phyloP scores from a whole-genome alignment of 345 rosid species.

The Pelargonium nanum region DNA sequence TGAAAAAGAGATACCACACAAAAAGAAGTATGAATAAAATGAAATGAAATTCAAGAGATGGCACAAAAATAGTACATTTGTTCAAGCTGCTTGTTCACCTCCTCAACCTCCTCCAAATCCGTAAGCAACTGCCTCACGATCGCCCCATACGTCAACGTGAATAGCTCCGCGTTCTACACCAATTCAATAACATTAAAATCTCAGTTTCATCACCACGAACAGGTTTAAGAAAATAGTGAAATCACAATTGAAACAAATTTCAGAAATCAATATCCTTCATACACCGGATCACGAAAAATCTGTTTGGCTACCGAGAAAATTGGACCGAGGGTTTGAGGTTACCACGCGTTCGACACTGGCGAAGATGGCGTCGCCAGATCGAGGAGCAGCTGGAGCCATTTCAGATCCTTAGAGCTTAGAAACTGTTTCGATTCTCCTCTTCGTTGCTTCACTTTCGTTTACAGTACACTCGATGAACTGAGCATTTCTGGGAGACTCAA shows the following conservation, averaged over 20 bases:
- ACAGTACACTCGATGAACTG: too few relatives aligned
- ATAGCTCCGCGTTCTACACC: conserved; percentile 79
- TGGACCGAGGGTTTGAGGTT: conserved; percentile 5
- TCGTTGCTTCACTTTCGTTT: too few relatives aligned
- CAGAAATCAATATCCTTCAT: not conserved
- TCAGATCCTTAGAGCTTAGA: too few relatives aligned
- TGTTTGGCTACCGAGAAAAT: not conserved
- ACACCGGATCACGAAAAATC: not conserved
- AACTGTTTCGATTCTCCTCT: too few relatives aligned
- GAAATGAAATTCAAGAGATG: not conserved
- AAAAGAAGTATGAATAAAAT: not conserved
- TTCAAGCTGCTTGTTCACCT: conserved; percentile 95
- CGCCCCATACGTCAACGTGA: conserved; percentile 86
- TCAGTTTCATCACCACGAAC: not conserved
- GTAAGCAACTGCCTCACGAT: conserved; percentile 85
- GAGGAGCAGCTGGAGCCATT: conserved; percentile 73
- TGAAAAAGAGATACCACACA: not conserved
- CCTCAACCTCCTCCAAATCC: conserved; percentile 90
- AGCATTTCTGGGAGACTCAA: too few relatives aligned
- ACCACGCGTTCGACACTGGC: conserved; percentile 82
- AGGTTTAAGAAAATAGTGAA: not conserved
- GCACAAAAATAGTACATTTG: conserved; percentile 45
- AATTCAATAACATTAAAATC: not conserved
- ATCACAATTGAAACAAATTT: not conserved
- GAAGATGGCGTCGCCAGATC: conserved; percentile 91